Evolutionary conservation across 164 flowering plant species (phyloP), one percentile per base, ranked within the genome.

Genomic region (Aristolochia fimbriata): DNA sequence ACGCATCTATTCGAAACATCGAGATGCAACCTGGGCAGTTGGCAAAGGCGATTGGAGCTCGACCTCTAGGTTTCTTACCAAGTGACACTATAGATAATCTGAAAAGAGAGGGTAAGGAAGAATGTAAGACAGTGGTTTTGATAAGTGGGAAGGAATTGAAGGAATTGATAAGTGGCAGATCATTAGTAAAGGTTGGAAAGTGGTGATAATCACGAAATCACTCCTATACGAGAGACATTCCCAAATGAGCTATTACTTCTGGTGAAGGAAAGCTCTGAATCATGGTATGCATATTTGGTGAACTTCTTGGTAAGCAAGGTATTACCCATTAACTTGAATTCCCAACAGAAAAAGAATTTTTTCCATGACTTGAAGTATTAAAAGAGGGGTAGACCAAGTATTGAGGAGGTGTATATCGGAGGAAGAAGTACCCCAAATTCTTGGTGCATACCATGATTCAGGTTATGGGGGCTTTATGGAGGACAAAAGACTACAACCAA

Each of bases 61-160:
- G n/a, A n/a, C n/a, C n/a, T n/a, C n/a, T n/a, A n/a, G n/a, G n/a
- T n/a, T n/a, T n/a, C n/a, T n/a, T n/a, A n/a, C 55, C 11, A 17
- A 52, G 56, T 52, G 56, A 52, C 56, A 52, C 56, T 23, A 13
- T 13, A 52, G 1, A 12, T 13, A 1, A 14, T 20, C 14, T 13
- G 25, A 52, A 11, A 19, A 19, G 20, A 52, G 56, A 52, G 12
- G 56, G 56, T 11, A 52, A 52, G 25, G 56, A 52, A 52, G n/a
- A n/a, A n/a, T 52, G 55, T 19, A 52, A 52, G n/a, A 19, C 55
- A 22, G 19, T 52, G 8, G 24, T 8, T 8, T n/a, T n/a, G 19
- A 52, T 10, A 52, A 52, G 55, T 52, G 55, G 19, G 55, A 43
- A 63, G 53, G 51, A 22, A 43, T 4, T 43, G 23, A 21, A 22